A percentile compares a stretch with the other conserved stretches of the same genome.
phyloP scores from a whole-genome alignment of 192 early-diverging fungal species.

The Cetraspora pellucida region DNA sequence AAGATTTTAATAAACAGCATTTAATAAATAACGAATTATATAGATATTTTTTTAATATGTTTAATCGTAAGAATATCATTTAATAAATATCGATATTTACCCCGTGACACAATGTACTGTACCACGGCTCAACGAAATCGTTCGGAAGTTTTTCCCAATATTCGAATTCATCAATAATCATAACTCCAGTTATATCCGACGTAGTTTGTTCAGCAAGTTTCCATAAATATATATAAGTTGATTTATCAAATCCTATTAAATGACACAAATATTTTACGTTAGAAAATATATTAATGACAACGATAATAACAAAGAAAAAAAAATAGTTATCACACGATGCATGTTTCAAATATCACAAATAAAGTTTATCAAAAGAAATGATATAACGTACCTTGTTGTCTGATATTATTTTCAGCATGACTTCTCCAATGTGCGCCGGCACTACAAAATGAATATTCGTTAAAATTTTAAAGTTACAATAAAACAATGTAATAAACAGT shows the following conservation, averaged over 20 bases:
- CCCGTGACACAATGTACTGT: too few species aligned
- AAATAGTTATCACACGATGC: background rate
- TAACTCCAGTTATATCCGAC: slow-evolving; percentile 48
- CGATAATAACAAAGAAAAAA: background rate
- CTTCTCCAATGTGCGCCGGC: slow-evolving; percentile 56
- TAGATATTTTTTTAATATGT: too few species aligned
- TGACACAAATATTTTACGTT: too few species aligned
- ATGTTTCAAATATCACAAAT: background rate
- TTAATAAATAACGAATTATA: too few species aligned
- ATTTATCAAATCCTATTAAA: slow-evolving; percentile 42
- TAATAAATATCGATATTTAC: too few species aligned
- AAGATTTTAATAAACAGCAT: too few species aligned
- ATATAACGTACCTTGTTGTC: slow-evolving; percentile 46
- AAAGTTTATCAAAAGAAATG: background rate
- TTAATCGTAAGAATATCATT: too few species aligned
- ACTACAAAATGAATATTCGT: slow-evolving; percentile 32
- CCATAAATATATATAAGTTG: slow-evolving; percentile 44
- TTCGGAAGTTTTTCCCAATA: too few species aligned
- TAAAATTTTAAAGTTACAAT: too few species aligned
- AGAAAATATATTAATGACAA: too few species aligned
- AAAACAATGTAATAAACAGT: too few species aligned
- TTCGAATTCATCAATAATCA: slow-evolving; percentile 39
- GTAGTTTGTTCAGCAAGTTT: slow-evolving; percentile 38
- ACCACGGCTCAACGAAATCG: too few species aligned
- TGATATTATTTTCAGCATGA: slow-evolving; percentile 42